Evolutionary conservation across 176 grass and related monocot genomes (phyloP).

Genomic region (Saccharum spontaneum): DNA sequence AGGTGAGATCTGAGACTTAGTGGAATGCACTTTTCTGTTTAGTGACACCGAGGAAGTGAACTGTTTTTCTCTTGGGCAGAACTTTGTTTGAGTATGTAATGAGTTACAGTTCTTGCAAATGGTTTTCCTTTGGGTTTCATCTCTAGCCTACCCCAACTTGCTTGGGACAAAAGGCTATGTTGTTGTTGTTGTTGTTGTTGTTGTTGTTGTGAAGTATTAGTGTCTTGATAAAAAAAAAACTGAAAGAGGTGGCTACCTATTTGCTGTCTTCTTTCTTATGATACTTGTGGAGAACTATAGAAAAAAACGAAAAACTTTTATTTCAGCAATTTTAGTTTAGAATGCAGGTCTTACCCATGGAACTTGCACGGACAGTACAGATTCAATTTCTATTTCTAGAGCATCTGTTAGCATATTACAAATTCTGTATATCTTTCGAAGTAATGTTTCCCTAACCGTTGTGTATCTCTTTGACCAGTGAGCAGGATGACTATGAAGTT

Average conservation of each 20-base stretch:
- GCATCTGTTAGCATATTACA: conserved; percentile 1
- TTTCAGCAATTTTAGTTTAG: neutral
- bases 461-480: conserved; percentile 51
- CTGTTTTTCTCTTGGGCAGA: neutral
- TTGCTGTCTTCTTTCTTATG: neutral
- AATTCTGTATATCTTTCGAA: neutral
- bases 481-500: conserved; percentile 96
- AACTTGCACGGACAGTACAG: neutral
- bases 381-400: neutral
- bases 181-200: too few species aligned
- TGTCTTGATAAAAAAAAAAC: neutral
- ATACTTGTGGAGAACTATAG: neutral
- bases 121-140: too few species aligned
- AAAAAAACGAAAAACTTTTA: neutral
- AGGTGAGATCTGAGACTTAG: neutral
- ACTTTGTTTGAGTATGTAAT: neutral
- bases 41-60: neutral
- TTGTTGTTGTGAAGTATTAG: neutral
- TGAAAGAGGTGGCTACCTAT: neutral
- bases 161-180: too few species aligned
- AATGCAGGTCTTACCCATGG: neutral
- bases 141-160: too few species aligned
- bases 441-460: conserved; percentile 28
- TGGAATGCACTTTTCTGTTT: neutral
- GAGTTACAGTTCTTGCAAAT: neutral